Conservation (phyloP, 108 stramenopile genomes). For the Skeletonema marinoi region DNA sequence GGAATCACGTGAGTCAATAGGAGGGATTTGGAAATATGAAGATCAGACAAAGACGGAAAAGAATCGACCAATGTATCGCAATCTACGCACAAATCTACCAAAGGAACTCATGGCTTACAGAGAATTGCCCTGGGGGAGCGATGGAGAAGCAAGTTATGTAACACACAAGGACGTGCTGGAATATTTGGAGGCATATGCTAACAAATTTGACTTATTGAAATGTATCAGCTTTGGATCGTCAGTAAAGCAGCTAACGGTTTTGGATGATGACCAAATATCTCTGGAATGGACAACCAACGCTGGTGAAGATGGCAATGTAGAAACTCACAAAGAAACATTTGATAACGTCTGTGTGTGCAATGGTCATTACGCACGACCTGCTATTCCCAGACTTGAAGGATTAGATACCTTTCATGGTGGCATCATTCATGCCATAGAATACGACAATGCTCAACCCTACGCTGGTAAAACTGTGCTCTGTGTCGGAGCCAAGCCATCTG, state of each 20-base stretch:
- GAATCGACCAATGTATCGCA: conserved; percentile 75
- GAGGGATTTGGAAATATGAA: conserved; percentile 75
- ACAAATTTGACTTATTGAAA: conserved; percentile 51
- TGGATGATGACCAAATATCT: conserved; percentile 20
- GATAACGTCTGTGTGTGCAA: conserved; percentile 91
- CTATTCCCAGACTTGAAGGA: conserved; percentile 61
- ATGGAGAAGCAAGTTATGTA: conserved; percentile 58
- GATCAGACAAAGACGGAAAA: conserved; percentile 7
- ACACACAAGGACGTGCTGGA: conserved; percentile 67
- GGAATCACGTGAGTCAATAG: conserved; percentile 55
- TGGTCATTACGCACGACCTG: conserved; percentile 86
- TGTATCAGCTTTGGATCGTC: conserved; percentile 54
- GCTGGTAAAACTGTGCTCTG: conserved; percentile 76
- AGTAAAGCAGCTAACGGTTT: conserved; percentile 64
- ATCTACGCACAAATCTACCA: conserved; percentile 81
- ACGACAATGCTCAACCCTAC: conserved; percentile 77
- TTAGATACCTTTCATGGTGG: conserved; percentile 54
- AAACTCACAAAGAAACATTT: conserved; percentile 52
- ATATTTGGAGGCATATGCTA: conserved; percentile 66
- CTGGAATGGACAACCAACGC: conserved; percentile 31
- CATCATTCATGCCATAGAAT: conserved; percentile 82
- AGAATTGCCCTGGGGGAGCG: conserved; percentile 70
- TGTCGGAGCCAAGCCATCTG: conserved; percentile 88
- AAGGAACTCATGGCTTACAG: conserved; percentile 86
- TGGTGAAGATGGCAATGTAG: not conserved